Evolutionary conservation across 805 yeast genomes (phyloP).

Genomic region (Monosporozyma aerobia): DNA sequence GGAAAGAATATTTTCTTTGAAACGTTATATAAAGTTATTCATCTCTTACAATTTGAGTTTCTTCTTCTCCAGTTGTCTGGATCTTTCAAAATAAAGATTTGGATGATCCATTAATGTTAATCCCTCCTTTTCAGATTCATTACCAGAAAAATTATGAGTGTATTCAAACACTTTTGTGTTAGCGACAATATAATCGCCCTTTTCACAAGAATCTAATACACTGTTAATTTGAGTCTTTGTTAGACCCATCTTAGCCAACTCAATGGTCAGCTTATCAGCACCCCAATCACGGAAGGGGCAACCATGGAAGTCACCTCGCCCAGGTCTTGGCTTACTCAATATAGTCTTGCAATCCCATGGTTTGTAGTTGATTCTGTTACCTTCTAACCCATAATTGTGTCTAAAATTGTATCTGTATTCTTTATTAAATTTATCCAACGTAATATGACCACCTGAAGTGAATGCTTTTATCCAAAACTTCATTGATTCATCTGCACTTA

Average conservation of each 20-base stretch:
- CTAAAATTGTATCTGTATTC: slow-evolving; percentile 84
- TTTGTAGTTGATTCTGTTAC: slow-evolving; percentile 73
- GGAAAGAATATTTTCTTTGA: not conserved
- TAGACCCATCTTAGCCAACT: slow-evolving; percentile 48
- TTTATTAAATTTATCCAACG: slow-evolving; percentile 70
- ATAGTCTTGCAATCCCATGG: slow-evolving; percentile 83
- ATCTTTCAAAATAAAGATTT: slow-evolving; percentile 75
- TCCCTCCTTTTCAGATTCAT: slow-evolving; percentile 36
- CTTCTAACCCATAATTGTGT: slow-evolving; percentile 88
- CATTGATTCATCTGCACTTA: slow-evolving; percentile 78
- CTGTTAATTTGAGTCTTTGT: slow-evolving; percentile 40
- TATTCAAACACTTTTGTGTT: slow-evolving; percentile 83
- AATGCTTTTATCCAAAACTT: slow-evolving; percentile 76
- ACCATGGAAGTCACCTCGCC: slow-evolving; percentile 69
- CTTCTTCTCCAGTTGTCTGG: slow-evolving; percentile 45
- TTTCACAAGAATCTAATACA: slow-evolving; percentile 57
- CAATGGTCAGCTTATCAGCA: slow-evolving; percentile 49
- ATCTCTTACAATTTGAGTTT: not conserved
- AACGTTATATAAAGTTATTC: too few relatives aligned
- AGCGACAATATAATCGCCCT: slow-evolving; percentile 71
- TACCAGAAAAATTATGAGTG: slow-evolving; percentile 31
- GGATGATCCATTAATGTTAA: slow-evolving; percentile 74
- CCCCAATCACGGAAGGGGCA: slow-evolving; percentile 82
- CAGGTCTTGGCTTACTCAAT: slow-evolving; percentile 60
- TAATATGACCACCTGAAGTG: slow-evolving; percentile 39